Base-by-base conservation (phyloP, 129 eudicot species). In the Centaurea solstitialis region DNA sequence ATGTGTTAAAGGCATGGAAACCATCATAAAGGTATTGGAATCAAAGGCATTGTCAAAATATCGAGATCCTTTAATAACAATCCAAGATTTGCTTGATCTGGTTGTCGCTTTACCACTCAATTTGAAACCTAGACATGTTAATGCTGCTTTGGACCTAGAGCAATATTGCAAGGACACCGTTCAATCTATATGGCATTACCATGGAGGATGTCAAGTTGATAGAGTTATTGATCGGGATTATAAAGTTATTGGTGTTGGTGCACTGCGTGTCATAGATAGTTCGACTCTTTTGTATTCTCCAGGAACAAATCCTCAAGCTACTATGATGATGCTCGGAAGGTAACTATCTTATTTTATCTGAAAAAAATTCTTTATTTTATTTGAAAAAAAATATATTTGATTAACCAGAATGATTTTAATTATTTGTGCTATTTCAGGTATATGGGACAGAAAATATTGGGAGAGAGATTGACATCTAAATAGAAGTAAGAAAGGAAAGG, bases 251-350 rank as follows among this genome's bases (percentile, higher is more conserved):
- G 96, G 96, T 10, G 89, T 89, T 0, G 91, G 81, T 67, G 78
- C 89, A 0, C 61, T 94, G 50, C 89, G 99, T 13, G 93, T 94
- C 6, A 57, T 94, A 22, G 99, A 94, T 76, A 86, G 99, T 12
- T 92, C 99, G 6, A 94, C 99, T 6, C 86, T 92, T 82, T 23
- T 68, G 72, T 45, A 86, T 68, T 87, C 99, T 73, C 99, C 99
- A 0, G 99, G 99, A n/a, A 94, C 99, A 39, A 94, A 94, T 77
- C 99, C 99, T 79, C 97, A 94, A 81, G 99, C 99, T 65, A 94
- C 99, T 17, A 87, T 92, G 67, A 94, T 94, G 98, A 94, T 94
- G 98, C 90, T 94, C 2, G 93, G 98, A 64, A 94, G 98, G 94
- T 93, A 80, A 69, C 6, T n/a, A n/a, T n/a, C n/a, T n/a, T n/a